phyloP scores from a whole-genome alignment of 192 early-diverging fungal genomes.

The Coemansia sp. region DNA sequence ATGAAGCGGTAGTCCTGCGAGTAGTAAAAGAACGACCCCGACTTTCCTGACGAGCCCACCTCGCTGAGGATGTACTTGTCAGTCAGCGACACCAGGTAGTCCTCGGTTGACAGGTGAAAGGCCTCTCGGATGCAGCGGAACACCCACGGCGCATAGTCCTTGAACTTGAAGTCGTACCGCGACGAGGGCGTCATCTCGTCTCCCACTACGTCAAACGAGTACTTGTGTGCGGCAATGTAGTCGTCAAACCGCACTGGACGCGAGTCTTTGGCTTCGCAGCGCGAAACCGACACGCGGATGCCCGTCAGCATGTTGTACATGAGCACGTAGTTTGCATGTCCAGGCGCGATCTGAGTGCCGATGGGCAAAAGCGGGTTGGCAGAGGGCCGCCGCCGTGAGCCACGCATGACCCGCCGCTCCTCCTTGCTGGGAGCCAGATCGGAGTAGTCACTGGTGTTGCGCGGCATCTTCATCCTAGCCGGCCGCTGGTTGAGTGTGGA shows the following conservation, averaged over 20 bases:
- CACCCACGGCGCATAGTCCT: conserved; percentile 98
- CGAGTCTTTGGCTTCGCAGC: conserved; percentile 81
- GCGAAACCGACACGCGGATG: conserved; percentile 85
- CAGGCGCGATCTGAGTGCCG: conserved; percentile 88
- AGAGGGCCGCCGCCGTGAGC: conserved; percentile 36
- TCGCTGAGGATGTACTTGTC: conserved; percentile 97
- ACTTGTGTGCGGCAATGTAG: conserved; percentile 85
- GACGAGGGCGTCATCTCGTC: conserved; percentile 95
- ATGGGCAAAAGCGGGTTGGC: conserved; percentile 31
- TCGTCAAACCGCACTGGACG: conserved; percentile 75
- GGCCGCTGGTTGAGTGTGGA: conserved; percentile 8
- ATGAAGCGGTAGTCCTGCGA: conserved; percentile 98
- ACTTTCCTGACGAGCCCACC: conserved; percentile 91
- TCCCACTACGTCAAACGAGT: conserved; percentile 93
- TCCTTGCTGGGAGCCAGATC: conserved; percentile 25
- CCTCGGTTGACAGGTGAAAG: conserved; percentile 86
- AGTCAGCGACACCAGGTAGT: conserved; percentile 92
- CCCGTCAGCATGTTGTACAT: conserved; percentile 99
- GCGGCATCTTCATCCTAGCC: conserved; percentile 23
- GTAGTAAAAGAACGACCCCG: conserved; percentile 97
- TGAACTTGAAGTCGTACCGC: conserved; percentile 98
- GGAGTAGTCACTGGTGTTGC: conserved; percentile 48
- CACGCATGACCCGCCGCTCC: conserved; percentile 33
- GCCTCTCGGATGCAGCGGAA: conserved; percentile 87
- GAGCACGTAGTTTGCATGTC: conserved; percentile 93